phyloP scores from a whole-genome alignment of 2,329 filamentous ascomycete species.

The Cytospora chrysosperma region DNA sequence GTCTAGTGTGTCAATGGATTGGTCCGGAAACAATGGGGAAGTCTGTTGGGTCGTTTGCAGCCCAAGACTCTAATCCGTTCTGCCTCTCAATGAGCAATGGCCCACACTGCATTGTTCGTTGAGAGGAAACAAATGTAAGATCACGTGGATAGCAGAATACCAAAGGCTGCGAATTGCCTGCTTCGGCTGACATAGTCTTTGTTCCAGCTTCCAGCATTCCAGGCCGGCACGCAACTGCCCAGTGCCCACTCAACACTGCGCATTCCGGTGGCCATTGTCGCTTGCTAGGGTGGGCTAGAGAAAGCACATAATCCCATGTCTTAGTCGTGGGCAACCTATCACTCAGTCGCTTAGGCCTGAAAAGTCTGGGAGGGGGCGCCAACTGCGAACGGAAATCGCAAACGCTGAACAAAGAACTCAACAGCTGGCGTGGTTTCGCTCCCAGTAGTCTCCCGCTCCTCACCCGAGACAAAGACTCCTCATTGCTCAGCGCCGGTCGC shows the following conservation, averaged over 20 bases:
- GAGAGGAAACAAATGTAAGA: constrained; percentile 25
- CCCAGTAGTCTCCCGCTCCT: constrained; percentile 43
- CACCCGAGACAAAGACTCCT: constrained; percentile 40
- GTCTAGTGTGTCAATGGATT: constrained; percentile 27
- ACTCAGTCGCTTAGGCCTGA: constrained; percentile 8
- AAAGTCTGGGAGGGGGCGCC: neutral
- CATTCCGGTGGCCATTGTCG: constrained; percentile 31
- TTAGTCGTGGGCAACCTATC: constrained; percentile 18
- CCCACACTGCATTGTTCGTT: constrained; percentile 9
- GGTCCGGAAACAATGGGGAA: constrained; percentile 14
- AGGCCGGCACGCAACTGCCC: constrained; percentile 20
- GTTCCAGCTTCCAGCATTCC: constrained; percentile 31
- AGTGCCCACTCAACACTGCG: constrained; percentile 7
- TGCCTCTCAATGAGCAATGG: constrained; percentile 5
- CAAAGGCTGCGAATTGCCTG: constrained; percentile 27
- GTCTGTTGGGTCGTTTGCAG: constrained; percentile 18
- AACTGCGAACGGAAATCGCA: constrained; percentile 34
- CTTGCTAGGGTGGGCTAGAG: constrained; percentile 24
- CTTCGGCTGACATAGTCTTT: constrained; percentile 41
- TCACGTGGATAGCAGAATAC: constrained; percentile 26
- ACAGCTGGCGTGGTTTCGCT: constrained; percentile 27
- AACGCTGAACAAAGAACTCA: constrained; percentile 34
- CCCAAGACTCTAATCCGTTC: constrained; percentile 16
- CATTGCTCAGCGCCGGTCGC: constrained; percentile 17
- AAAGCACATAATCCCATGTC: constrained; percentile 10